Base-by-base conservation (phyloP, 164 flowering plant species). In the Aristolochia contorta region DNA sequence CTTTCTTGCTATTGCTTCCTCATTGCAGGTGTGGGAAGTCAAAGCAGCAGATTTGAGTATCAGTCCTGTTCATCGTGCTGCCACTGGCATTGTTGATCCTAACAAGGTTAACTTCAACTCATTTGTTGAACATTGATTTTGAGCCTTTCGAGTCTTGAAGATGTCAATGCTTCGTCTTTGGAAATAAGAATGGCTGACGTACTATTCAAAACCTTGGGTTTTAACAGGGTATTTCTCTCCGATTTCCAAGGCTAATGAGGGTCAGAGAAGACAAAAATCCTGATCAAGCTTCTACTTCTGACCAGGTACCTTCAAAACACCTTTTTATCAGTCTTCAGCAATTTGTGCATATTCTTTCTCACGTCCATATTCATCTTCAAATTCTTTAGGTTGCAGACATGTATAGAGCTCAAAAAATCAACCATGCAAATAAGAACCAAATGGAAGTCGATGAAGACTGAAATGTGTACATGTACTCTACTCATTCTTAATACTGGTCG, bases 1-100 rank as follows among this genome's bases (percentile, higher is more conserved):
- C 43, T 37, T 37, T 37, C 43, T 3, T 10, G 12, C 43, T 3
- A 37, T 37, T 37, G 48, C 46, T 18, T 57, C 12, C 48, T 57
- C 12, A 22, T 32, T 43, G 21, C 74, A 91, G 99, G 97, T 91
- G 45, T 91, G 99, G 99, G 99, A 91, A 78, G 97, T 91, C 54
- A 91, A 94, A 79, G 97, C 95, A 65, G 99, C 97, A 45, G 97
- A 94, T 70, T 79, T 94, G 77, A 94, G 95, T 54, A 88, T 91
- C 62, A 91, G 97, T 69, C 95, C 97, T 48, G 93, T 89, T 64
- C 75, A 94, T 71, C 80, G 80, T 60, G 99, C 97, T 69, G 99
- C 91, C 37, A 57, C 70, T 71, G 97, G 97, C 30, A 69, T 64
- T 25, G 95, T 94, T 43, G 93, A 84, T 73, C 71, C 81, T 37